phyloP scores from a whole-genome alignment of 2,329 filamentous ascomycete species.

The Hymenoscyphus occultus region DNA sequence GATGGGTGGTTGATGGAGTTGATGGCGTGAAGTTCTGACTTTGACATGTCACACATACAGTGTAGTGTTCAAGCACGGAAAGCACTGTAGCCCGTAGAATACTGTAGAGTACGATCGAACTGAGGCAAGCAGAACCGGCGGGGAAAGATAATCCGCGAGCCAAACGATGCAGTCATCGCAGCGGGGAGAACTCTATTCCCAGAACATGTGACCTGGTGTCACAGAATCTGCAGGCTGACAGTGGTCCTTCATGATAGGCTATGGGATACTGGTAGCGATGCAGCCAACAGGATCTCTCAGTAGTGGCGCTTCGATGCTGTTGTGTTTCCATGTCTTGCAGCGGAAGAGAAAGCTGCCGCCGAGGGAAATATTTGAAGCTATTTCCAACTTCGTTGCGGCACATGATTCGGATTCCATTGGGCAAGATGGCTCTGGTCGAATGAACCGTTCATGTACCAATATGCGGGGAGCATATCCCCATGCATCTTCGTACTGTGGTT shows the following conservation, averaged over 20 bases:
- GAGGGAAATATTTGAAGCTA: neutral
- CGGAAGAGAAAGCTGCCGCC: conserved; percentile 7
- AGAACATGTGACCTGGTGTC: conserved; percentile 13
- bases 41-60: conserved; percentile 4
- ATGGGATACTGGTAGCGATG: neutral
- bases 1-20: neutral
- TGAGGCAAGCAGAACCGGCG: conserved; percentile 10
- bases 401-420: conserved; percentile 2
- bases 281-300: neutral
- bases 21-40: neutral
- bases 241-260: conserved; percentile 1
- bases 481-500: neutral
- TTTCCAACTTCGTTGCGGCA: neutral
- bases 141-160: conserved; percentile 12
- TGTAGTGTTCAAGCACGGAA: neutral
- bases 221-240: conserved; percentile 15
- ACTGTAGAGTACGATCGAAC: neutral
- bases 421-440: neutral
- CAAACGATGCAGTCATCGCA: neutral
- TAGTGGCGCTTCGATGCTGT: neutral
- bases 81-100: too few relatives aligned
- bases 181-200: conserved; percentile 12
- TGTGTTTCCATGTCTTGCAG: conserved; percentile 4
- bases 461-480: conserved; percentile 8
- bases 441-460: conserved; percentile 3